Conservation (phyloP, 768 basidiomycete genomes). For the Chlorophyllum brunneum region DNA sequence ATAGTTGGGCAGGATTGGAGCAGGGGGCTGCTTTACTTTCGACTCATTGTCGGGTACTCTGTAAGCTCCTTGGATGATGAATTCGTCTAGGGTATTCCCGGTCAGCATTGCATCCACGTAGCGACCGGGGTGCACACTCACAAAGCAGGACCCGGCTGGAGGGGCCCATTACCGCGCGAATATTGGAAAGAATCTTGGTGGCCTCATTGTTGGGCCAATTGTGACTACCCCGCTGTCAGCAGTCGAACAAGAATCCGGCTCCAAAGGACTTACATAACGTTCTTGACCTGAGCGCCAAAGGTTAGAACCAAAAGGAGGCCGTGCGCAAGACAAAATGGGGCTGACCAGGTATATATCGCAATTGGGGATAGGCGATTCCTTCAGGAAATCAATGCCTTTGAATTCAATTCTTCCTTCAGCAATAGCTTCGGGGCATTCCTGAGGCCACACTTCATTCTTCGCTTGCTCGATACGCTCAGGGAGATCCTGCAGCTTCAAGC, state of each 20-base stretch:
- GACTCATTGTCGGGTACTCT: slow-evolving; percentile 5
- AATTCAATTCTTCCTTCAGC: slow-evolving; percentile 28
- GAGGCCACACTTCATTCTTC: slow-evolving; percentile 25
- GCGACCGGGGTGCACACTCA: slow-evolving; percentile 15
- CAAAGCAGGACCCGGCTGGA: slow-evolving; percentile 33
- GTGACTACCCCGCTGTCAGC: slow-evolving; percentile 19
- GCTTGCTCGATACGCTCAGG: slow-evolving; percentile 24
- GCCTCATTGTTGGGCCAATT: slow-evolving; percentile 35
- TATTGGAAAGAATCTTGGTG: slow-evolving; percentile 29
- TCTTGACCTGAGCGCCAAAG: slow-evolving; percentile 20
- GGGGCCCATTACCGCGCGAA: slow-evolving; percentile 31
- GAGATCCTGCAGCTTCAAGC: slow-evolving; percentile 29
- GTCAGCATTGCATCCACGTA: neutral
- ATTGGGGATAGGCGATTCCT: slow-evolving; percentile 26
- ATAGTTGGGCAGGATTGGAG: slow-evolving; percentile 45
- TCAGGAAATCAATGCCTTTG: slow-evolving; percentile 32
- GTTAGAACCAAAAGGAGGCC: neutral
- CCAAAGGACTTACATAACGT: slow-evolving; percentile 23
- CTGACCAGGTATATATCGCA: slow-evolving; percentile 38
- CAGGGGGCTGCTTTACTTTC: slow-evolving; percentile 26
- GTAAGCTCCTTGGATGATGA: slow-evolving; percentile 27
- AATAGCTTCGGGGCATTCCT: slow-evolving; percentile 28
- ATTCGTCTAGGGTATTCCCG: slow-evolving; percentile 28
- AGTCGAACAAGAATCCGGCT: neutral
- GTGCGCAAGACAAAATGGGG: too few relatives aligned